These are phyloP conservation scores for Coniochaeta sp. DNA, from an alignment of 2,329 filamentous ascomycete genomes.

Conservation along the genomic window DNA sequence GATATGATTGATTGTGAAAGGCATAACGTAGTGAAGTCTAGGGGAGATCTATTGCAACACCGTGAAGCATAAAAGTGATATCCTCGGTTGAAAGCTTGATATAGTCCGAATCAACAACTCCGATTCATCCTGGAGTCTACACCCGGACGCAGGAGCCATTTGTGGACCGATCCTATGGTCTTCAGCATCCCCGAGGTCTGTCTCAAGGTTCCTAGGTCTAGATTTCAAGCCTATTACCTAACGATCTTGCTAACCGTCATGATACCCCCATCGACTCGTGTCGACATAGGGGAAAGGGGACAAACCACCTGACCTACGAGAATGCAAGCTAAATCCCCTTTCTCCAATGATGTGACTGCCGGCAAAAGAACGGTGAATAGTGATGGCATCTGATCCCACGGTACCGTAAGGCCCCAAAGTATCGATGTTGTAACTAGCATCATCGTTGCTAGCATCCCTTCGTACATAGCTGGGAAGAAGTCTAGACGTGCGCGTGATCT, in stretches of 20 bases:
- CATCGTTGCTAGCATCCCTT: no score
- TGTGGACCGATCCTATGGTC: background rate
- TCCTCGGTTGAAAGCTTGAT: background rate
- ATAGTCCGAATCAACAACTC: no score
- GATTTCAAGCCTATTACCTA: background rate
- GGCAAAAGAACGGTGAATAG: background rate
- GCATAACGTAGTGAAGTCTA: background rate
- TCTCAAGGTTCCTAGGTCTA: background rate
- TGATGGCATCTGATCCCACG: background rate
- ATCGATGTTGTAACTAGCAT: background rate
- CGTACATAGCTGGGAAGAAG: background rate
- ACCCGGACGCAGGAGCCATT: background rate
- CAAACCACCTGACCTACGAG: background rate
- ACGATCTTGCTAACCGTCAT: background rate
- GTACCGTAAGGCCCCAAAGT: background rate
- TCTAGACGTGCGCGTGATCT: background rate
- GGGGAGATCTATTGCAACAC: background rate
- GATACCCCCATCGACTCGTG: background rate
- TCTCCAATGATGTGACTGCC: background rate
- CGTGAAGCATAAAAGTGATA: background rate
- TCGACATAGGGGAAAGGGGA: background rate
- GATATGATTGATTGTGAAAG: background rate
- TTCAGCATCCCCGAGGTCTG: background rate
- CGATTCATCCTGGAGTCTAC: background rate
- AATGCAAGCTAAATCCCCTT: background rate